These are phyloP conservation scores for Dactylellina sp. DNA, from an alignment of 2,329 filamentous ascomycete species.

Conservation along the genomic window DNA sequence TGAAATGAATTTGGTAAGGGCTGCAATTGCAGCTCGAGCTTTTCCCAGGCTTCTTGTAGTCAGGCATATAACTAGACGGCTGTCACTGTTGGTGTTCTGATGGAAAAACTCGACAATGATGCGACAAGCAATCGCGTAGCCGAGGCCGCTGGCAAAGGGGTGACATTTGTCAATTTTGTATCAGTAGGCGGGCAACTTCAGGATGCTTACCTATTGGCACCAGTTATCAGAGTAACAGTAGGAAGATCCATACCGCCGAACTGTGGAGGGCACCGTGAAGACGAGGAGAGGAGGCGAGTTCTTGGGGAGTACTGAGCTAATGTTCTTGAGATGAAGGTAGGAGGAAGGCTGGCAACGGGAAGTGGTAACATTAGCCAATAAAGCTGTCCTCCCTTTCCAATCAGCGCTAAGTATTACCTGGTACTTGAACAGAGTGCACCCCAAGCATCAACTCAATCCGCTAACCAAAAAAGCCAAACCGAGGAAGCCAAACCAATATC, in stretches of 20 bases:
- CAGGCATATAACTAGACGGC: conserved; percentile 56
- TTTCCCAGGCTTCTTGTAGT: conserved; percentile 59
- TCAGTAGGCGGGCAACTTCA: background rate
- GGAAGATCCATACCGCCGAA: conserved; percentile 1
- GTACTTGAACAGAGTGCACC: too few relatives aligned
- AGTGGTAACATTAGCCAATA: background rate
- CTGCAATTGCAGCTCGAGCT: conserved; percentile 51
- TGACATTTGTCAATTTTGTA: too few relatives aligned
- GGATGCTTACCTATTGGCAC: conserved; percentile 44
- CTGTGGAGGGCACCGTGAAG: conserved; percentile 8
- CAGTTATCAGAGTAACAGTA: conserved; percentile 43
- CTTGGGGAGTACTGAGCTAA: too few relatives aligned
- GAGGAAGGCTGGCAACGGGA: background rate
- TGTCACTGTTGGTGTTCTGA: conserved; percentile 52
- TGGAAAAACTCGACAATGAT: conserved; percentile 48
- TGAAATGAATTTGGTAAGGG: conserved; percentile 51
- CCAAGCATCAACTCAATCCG: background rate
- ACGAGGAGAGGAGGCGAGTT: background rate
- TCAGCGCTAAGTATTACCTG: too few relatives aligned
- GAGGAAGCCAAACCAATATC: background rate
- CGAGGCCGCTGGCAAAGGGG: conserved; percentile 32
- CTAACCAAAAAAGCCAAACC: too few relatives aligned
- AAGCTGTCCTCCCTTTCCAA: too few relatives aligned
- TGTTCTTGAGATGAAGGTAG: background rate
- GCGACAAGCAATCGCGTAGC: conserved; percentile 53